Evolutionary conservation across 352 stramenopile genomes (phyloP).

Genomic region (Globisporangium middletonii): DNA sequence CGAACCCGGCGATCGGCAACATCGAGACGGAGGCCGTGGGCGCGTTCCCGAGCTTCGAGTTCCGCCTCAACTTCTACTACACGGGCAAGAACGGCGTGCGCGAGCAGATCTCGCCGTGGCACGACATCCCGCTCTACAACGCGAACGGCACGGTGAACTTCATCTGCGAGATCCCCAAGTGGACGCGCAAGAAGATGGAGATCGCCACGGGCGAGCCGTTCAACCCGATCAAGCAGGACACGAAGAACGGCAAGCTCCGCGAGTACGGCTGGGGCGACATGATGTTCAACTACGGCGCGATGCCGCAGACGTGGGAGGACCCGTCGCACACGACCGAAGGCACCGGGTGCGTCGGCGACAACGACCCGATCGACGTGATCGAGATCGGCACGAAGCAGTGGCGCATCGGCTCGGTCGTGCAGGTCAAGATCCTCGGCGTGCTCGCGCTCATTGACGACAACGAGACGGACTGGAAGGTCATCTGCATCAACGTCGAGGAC

Average conservation of each 20-base stretch:
- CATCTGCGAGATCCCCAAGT: conserved; percentile 98
- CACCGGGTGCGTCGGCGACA: conserved; percentile 89
- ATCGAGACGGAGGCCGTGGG: conserved; percentile 70
- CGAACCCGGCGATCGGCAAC: conserved; percentile 75
- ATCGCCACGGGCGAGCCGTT: conserved; percentile 92
- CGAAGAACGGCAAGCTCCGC: conserved; percentile 96
- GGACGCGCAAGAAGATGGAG: conserved; percentile 99
- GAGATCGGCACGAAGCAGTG: conserved; percentile 96
- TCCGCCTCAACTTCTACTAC: conserved; percentile 89
- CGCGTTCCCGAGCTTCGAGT: conserved; percentile 86
- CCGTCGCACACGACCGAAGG: conserved; percentile 82
- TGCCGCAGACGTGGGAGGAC: conserved; percentile 99
- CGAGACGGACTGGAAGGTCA: conserved; percentile 99
- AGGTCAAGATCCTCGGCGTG: conserved; percentile 98
- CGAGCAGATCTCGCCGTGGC: conserved; percentile 95
- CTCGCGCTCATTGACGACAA: conserved; percentile 99
- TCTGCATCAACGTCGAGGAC: conserved; percentile 96
- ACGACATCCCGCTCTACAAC: conserved; percentile 96
- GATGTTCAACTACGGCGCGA: conserved; percentile 99
- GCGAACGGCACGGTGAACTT: conserved; percentile 84
- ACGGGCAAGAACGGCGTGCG: conserved; percentile 57
- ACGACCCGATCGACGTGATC: conserved; percentile 98
- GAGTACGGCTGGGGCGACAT: conserved; percentile 96
- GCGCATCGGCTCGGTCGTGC: conserved; percentile 90
- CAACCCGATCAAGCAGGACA: conserved; percentile 99